Percentiles rank a stretch among this genome's conserved stretches.
Conservation (phyloP, 2,329 filamentous ascomycete genomes). For the Aspergillus ochraceus region DNA sequence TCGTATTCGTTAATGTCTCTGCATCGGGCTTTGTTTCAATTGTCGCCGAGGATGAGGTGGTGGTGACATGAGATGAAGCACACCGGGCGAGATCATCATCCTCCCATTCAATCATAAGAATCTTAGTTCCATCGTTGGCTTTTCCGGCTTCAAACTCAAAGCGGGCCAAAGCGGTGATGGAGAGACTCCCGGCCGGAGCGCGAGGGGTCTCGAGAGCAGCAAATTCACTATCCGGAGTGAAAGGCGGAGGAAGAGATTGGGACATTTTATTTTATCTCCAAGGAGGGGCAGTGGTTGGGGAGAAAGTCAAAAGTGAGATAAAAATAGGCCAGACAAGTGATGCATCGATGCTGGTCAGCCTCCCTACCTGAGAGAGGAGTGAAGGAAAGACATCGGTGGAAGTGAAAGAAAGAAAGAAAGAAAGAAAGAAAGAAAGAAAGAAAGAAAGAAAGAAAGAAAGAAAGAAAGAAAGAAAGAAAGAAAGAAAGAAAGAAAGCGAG, state of each 20-base stretch:
- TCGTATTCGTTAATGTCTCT: neutral
- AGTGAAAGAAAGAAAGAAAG: slow-evolving; percentile 5
- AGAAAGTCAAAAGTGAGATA: neutral
- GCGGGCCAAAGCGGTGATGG: slow-evolving; percentile 66
- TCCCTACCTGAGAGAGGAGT: neutral
- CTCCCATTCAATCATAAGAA: slow-evolving; percentile 92
- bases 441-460: slow-evolving; percentile 5
- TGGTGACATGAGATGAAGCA: neutral
- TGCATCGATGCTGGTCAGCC: neutral
- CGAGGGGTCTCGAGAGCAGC: slow-evolving; percentile 34
- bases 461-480: slow-evolving; percentile 5
- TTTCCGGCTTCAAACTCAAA: slow-evolving; percentile 82
- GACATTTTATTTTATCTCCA: slow-evolving; percentile 8
- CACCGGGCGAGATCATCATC: slow-evolving; percentile 53
- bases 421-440: slow-evolving; percentile 6
- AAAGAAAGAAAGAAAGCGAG: slow-evolving; percentile 4
- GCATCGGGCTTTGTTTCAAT: neutral
- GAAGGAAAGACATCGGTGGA: neutral
- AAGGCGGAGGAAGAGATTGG: slow-evolving; percentile 22
- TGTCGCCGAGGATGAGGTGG: neutral
- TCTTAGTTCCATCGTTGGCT: slow-evolving; percentile 82
- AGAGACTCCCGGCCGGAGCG: slow-evolving; percentile 30
- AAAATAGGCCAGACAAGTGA: slow-evolving; percentile 5
- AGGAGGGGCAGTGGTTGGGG: neutral
- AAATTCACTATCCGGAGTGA: slow-evolving; percentile 34